Base-by-base conservation (phyloP, 148 eudicot species). In the Fagopyrum esculentum region DNA sequence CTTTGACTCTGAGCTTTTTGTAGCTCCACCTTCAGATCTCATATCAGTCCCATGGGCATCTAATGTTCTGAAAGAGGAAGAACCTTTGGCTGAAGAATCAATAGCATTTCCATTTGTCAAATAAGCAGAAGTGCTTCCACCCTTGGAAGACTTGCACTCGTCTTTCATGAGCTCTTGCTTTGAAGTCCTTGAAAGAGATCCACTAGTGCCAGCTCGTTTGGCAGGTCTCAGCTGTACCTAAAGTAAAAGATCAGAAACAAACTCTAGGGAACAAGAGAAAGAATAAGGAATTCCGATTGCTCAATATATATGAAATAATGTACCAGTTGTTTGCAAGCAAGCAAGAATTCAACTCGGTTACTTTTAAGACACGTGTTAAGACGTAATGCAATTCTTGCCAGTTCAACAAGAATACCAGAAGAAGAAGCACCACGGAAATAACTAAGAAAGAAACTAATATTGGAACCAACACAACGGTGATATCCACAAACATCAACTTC, bases 141-240 rank as follows among this genome's bases (percentile, higher is more conserved):
- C 60, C 84, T 95, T 95, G 59, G 78, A 86, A 76, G 80, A 72
- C 78, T 86, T 95, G 69, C 75, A 64, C 49, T 95, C 93, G 73
- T 92, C 96, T 86, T 90, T 94, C 59, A 80, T 81, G 73, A 75
- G 73, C 74, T 94, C 98, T 77, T 79, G 87, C 75, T 83, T 90
- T 64, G 84, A 72, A 75, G 81, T 85, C 84, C 88, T 95, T 71
- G 83, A 57, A 78, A 84, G 81, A 81, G 96, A 86, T 81, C 83
- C 91, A 77, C 86, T 56, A 13, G 87, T 77, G 47, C 78, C 61
- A 52, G 85, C 70, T 75, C 95, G 85, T 84, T 92, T 96, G 11
- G 80, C 75, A 76, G 75, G 75, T 81, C 90, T 89, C 51, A 74
- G 80, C 90, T 88, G 82, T 72, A 60, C 73, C 46, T 76, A 70